Percentiles rank a stretch among this genome's conserved stretches.
Evolutionary conservation across 805 yeast genomes (phyloP).

Genomic region (Lachancea sp.): DNA sequence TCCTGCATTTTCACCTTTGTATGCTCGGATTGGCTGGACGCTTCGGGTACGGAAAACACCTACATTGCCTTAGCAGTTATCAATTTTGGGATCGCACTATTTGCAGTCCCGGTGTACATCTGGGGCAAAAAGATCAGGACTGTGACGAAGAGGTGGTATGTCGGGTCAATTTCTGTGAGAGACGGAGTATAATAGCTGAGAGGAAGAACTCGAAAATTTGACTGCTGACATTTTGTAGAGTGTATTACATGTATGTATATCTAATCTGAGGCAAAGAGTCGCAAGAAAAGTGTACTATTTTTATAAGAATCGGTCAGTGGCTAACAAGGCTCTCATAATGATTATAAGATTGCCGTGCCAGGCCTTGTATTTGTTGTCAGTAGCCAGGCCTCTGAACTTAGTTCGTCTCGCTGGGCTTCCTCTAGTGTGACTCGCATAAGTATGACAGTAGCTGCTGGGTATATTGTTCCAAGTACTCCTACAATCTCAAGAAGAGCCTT

Average conservation of each 20-base stretch:
- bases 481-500: conserved; percentile 5
- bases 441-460: neutral
- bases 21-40: conserved; percentile 54
- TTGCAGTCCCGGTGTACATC: conserved; percentile 50
- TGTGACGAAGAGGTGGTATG: conserved; percentile 52
- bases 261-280: no score
- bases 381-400: no score
- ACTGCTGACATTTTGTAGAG: neutral
- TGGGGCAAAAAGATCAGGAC: conserved; percentile 57
- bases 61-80: conserved; percentile 56
- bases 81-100: conserved; percentile 50
- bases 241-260: neutral
- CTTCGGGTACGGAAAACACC: conserved; percentile 51
- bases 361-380: no score
- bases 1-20: conserved; percentile 63
- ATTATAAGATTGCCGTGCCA: no score
- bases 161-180: conserved; percentile 47
- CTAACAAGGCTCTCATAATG: no score
- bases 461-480: no score
- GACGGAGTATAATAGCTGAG: conserved; percentile 30
- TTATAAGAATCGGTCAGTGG: no score
- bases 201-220: neutral
- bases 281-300: no score
- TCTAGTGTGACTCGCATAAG: no score
- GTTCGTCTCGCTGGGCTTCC: no score